Evolutionary conservation across 2,329 filamentous ascomycete genomes (phyloP).

Genomic region (Tolypocladium sp.): DNA sequence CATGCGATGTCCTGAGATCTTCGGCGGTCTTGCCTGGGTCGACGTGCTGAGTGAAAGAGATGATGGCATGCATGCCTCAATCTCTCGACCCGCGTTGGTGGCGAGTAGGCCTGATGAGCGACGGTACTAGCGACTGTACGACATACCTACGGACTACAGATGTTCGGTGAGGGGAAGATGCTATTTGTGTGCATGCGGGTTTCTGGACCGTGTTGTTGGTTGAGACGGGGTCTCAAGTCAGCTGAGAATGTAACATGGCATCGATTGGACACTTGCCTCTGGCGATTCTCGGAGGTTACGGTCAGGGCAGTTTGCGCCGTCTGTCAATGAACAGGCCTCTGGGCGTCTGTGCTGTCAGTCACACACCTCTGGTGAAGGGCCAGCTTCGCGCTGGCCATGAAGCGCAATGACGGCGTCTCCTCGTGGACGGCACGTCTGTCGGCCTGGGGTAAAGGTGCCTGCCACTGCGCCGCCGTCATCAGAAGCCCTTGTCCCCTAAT

Average conservation of each 20-base stretch:
- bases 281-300: not conserved
- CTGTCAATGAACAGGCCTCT: too few species aligned
- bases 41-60: not conserved
- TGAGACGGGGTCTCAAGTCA: not conserved
- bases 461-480: not conserved
- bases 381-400: not conserved
- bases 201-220: not conserved
- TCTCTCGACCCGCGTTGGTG: not conserved
- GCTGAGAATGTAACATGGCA: not conserved
- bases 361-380: not conserved
- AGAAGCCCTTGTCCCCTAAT: not conserved
- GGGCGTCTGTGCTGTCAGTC: not conserved
- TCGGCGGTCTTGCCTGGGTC: not conserved
- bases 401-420: not conserved
- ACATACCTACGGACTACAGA: not conserved
- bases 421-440: not conserved
- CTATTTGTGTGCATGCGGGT: not conserved
- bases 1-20: not conserved
- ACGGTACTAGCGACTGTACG: not conserved
- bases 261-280: not conserved
- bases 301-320: not conserved
- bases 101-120: not conserved
- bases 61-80: not conserved
- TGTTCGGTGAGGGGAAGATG: not conserved
- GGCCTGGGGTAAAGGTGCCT: not conserved